Percentiles rank a stretch among this genome's conserved stretches.
Evolutionary conservation across 2,329 filamentous ascomycete species (phyloP).

Genomic region (Alternaria brassicae): DNA sequence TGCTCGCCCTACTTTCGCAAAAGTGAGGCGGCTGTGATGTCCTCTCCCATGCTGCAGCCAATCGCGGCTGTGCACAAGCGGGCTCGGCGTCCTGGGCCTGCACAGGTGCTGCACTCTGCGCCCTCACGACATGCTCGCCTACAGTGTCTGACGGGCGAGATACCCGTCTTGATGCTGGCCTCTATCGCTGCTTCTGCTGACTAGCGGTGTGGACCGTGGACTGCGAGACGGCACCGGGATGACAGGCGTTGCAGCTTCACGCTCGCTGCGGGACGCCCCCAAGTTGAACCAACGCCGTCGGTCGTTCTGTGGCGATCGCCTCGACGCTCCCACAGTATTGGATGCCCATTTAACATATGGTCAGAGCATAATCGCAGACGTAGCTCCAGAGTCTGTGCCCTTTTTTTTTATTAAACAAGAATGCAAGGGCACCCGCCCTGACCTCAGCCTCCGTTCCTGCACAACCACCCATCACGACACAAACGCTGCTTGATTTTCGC

Average conservation of each 20-base stretch:
- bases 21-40: conserved; percentile 44
- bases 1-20: conserved; percentile 39
- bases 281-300: conserved; percentile 27
- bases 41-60: conserved; percentile 32
- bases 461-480: conserved; percentile 36
- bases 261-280: conserved; percentile 28
- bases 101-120: conserved; percentile 23
- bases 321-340: conserved; percentile 29
- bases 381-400: conserved; percentile 33
- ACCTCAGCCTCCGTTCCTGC: conserved; percentile 32
- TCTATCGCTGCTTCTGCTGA: conserved; percentile 23
- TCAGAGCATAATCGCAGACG: conserved; percentile 28
- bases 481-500: conserved; percentile 42
- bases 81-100: conserved; percentile 27
- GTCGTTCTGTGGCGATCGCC: conserved; percentile 38
- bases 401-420: conserved; percentile 40
- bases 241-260: conserved; percentile 43
- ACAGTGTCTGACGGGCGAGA: conserved; percentile 31
- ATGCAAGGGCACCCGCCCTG: conserved; percentile 46
- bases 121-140: conserved; percentile 23
- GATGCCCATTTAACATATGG: conserved; percentile 35
- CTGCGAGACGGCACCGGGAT: conserved; percentile 21
- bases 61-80: conserved; percentile 28
- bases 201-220: conserved; percentile 38
- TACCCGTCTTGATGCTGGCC: conserved; percentile 18